Base-by-base conservation (phyloP, 768 basidiomycete genomes). In the Sarcodon aspratus region DNA sequence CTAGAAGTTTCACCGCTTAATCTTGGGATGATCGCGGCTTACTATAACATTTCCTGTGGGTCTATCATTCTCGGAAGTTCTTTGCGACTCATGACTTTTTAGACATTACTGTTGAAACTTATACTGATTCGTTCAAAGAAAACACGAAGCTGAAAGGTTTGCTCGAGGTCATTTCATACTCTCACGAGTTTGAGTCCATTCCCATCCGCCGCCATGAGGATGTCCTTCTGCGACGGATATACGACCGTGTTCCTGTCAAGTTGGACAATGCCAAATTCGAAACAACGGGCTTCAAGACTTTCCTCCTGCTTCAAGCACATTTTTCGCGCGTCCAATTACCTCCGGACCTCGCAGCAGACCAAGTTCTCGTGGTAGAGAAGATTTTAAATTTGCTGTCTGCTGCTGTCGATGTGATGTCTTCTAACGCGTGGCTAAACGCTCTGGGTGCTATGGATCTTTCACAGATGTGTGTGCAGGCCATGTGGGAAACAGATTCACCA, bases 101-200 rank as follows among this genome's bases (percentile, higher is more conserved):
- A 85, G 92, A 96, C 64, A 87, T 95, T 50, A 97, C 93, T 6
- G 90, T 98, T 46, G 96, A 98, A 68, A 94, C 96, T 40, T 97
- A 96, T 68, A 92, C 86, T 7, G 72, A 93, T 44, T 99, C 96
- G 5, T 72, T 98, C 51, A 96, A 93, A 61, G 93, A 97, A 62
- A 81, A 86, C 18, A 99, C 95, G 15, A 99, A 97, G 67, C 80
- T 98, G 60, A 95, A 95, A 69, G 95, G 95, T 36, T 69, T 98
- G 7, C 76, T 98, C 34, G 96, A 99, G 66, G 95, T 98, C 45
- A 88, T 99, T 6, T 91, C 94, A 0, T 96, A 94, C 0, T 95
- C 96, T 0, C 87, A 91, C 32, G 96, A 98, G 61, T 99, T 98
- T 63, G 96, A 99, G 63, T 70, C 71, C 6, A 85, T 98, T 49